These are phyloP conservation scores for Chalciporus chontae DNA, from an alignment of 768 basidiomycete species.

Conservation along the genomic window DNA sequence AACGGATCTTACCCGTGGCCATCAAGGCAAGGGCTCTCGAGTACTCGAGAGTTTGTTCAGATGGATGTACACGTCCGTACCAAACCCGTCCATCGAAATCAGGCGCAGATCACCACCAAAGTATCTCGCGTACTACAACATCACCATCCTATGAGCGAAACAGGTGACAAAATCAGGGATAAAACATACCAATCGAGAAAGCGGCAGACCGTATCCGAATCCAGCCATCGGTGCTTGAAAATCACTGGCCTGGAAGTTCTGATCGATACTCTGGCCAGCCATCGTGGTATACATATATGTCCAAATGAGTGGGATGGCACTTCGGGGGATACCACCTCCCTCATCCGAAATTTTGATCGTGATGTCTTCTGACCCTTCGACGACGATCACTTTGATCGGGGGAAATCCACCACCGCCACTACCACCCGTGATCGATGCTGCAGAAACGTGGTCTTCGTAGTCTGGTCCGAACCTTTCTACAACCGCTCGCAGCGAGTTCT, in stretches of 20 bases:
- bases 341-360: constrained; percentile 99
- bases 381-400: constrained; percentile 55
- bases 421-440: constrained; percentile 1
- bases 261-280: constrained; percentile 65
- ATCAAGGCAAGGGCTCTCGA: constrained; percentile 63
- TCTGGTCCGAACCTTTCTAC: constrained; percentile 90
- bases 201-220: constrained; percentile 89
- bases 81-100: constrained; percentile 99
- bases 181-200: constrained; percentile 77
- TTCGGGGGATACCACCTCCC: constrained; percentile 84
- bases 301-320: constrained; percentile 93
- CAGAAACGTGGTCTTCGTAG: constrained; percentile 47
- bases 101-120: constrained; percentile 91
- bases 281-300: constrained; percentile 97
- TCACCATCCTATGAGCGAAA: neutral
- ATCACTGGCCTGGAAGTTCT: constrained; percentile 77
- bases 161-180: neutral
- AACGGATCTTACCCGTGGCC: no score
- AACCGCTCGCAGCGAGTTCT: constrained; percentile 95
- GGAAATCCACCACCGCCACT: constrained; percentile 16
- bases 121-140: constrained; percentile 82
- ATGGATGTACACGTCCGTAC: constrained; percentile 92
- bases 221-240: constrained; percentile 99
- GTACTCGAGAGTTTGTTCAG: constrained; percentile 82
- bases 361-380: constrained; percentile 97